Percentiles rank a stretch among this genome's conserved stretches.
Conservation (phyloP, 257 asterid species). For the Dorcoceras hygrometricum region DNA sequence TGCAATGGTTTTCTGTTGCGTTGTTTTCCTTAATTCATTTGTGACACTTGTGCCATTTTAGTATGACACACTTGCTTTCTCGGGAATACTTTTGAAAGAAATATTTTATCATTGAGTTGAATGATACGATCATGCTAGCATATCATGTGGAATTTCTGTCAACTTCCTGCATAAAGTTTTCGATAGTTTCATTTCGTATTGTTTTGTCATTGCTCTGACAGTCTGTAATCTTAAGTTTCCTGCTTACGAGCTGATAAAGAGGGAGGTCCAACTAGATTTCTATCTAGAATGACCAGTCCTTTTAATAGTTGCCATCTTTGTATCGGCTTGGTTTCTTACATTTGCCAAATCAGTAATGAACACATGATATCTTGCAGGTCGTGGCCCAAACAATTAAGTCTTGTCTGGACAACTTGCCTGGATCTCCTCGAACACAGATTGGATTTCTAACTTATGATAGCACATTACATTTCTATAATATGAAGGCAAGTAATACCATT, state of each 20-base stretch:
- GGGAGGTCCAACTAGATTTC: constrained; percentile 13
- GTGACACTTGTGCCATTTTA: neutral
- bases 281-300: constrained; percentile 16
- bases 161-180: neutral
- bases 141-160: constrained; percentile 11
- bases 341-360: constrained; percentile 17
- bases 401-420: constrained; percentile 87
- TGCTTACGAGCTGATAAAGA: constrained; percentile 3
- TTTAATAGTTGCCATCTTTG: constrained; percentile 5
- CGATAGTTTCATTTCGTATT: neutral
- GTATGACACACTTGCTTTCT: neutral
- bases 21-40: neutral
- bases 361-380: constrained; percentile 49
- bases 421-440: constrained; percentile 87
- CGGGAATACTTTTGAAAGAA: neutral
- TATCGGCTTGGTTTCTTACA: constrained; percentile 17
- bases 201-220: constrained; percentile 16
- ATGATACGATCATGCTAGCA: constrained; percentile 3
- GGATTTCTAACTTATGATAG: constrained; percentile 97
- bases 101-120: constrained; percentile 13
- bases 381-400: constrained; percentile 85
- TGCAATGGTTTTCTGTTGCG: too few species aligned
- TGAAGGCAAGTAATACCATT: constrained; percentile 61
- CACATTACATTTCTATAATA: constrained; percentile 87
- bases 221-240: constrained; percentile 15